Percentiles rank a stretch among this genome's conserved stretches.
Conservation (phyloP, 2,329 filamentous ascomycete genomes). For the Penicillium sp. region DNA sequence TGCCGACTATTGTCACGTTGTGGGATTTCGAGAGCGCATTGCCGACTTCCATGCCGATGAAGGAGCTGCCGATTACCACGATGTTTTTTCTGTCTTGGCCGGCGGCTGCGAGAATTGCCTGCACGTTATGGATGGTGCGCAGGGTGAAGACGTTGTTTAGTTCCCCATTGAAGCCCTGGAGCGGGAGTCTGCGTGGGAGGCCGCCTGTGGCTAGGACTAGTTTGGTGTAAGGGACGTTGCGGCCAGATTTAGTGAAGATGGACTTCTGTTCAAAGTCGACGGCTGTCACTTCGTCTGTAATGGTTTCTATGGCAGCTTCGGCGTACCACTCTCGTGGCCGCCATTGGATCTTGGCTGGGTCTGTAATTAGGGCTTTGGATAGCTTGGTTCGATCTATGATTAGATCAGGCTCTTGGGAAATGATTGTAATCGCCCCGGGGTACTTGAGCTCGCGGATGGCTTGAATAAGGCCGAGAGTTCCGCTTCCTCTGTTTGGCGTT, state of each 20-base stretch:
- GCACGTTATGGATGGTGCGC: slow-evolving; percentile 65
- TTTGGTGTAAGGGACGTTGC: slow-evolving; percentile 70
- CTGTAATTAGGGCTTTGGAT: slow-evolving; percentile 82
- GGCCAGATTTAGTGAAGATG: slow-evolving; percentile 65
- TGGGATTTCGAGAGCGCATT: slow-evolving; percentile 73
- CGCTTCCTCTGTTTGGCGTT: slow-evolving; percentile 56
- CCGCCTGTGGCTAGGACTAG: slow-evolving; percentile 85
- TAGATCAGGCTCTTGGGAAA: slow-evolving; percentile 73
- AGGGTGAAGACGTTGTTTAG: slow-evolving; percentile 81
- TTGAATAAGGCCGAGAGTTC: slow-evolving; percentile 71
- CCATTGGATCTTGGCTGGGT: slow-evolving; percentile 67
- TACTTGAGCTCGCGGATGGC: slow-evolving; percentile 74
- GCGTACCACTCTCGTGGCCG: slow-evolving; percentile 70
- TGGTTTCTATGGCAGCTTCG: slow-evolving; percentile 48
- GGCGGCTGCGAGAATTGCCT: slow-evolving; percentile 68
- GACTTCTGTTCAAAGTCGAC: slow-evolving; percentile 68
- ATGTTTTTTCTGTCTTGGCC: slow-evolving; percentile 75
- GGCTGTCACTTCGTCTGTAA: slow-evolving; percentile 55
- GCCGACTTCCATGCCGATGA: slow-evolving; percentile 97
- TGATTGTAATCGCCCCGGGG: slow-evolving; percentile 67
- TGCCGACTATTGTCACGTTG: slow-evolving; percentile 74
- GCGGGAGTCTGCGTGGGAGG: slow-evolving; percentile 62
- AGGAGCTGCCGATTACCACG: slow-evolving; percentile 82
- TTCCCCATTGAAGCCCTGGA: slow-evolving; percentile 70
- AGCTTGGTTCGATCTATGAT: slow-evolving; percentile 92